Evolutionary conservation across 305 asterid species (phyloP).

Genomic region (Stenogyne calaminthoides): DNA sequence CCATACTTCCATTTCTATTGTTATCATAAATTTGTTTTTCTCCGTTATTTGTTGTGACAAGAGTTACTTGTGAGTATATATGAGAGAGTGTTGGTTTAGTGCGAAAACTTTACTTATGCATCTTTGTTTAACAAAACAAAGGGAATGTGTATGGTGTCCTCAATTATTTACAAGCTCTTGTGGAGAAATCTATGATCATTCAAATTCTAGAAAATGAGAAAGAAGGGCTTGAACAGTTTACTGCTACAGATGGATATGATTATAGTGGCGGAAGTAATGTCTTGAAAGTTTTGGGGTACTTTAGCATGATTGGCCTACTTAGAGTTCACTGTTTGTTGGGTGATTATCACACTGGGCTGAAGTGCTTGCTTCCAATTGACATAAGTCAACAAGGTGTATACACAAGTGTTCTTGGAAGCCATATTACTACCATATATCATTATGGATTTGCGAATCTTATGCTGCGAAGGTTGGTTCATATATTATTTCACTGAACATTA

Average conservation of each 20-base stretch:
- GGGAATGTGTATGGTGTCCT: constrained; percentile 97
- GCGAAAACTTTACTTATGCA: not conserved
- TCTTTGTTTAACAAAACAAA: constrained; percentile 38
- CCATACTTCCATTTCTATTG: not conserved
- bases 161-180: constrained; percentile 86
- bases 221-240: constrained; percentile 87
- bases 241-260: constrained; percentile 93
- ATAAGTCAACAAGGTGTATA: constrained; percentile 86
- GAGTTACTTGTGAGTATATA: not conserved
- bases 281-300: constrained; percentile 91
- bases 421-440: constrained; percentile 86
- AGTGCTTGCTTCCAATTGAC: constrained; percentile 86
- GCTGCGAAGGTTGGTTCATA: constrained; percentile 69
- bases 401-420: constrained; percentile 88
- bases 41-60: not conserved
- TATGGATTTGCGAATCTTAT: constrained; percentile 96
- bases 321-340: constrained; percentile 98
- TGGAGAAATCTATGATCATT: constrained; percentile 82
- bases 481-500: not conserved
- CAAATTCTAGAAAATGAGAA: constrained; percentile 87
- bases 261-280: constrained; percentile 96
- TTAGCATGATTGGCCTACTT: constrained; percentile 94
- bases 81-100: not conserved
- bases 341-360: constrained; percentile 92
- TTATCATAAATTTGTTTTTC: not conserved